phyloP scores from a whole-genome alignment of 441 rosid species.

The Populus hybrid region DNA sequence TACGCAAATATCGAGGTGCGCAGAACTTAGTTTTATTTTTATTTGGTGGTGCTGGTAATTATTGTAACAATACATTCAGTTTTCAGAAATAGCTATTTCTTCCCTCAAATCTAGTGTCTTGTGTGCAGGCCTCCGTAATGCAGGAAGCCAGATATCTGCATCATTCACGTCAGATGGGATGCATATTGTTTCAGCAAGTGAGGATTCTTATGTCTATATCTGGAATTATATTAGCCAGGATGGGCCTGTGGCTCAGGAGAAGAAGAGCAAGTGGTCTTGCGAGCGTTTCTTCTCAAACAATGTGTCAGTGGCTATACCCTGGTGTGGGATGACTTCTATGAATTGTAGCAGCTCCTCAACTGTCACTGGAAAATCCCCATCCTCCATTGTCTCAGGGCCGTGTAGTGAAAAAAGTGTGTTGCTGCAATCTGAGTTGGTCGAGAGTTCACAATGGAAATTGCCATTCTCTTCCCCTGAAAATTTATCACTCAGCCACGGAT shows the following conservation, averaged over 20 bases:
- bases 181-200: slow-evolving; percentile 74
- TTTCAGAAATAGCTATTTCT: not conserved
- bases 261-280: slow-evolving; percentile 44
- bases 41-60: not conserved
- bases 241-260: slow-evolving; percentile 30
- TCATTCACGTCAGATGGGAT: slow-evolving; percentile 71
- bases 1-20: slow-evolving; percentile 54
- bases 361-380: slow-evolving; percentile 12
- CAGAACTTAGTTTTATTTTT: not conserved
- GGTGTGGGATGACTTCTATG: slow-evolving; percentile 57
- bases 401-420: slow-evolving; percentile 11
- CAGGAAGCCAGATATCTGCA: slow-evolving; percentile 67
- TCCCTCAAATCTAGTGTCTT: not conserved
- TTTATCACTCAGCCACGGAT: slow-evolving; percentile 52
- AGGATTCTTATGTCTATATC: slow-evolving; percentile 61
- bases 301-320: slow-evolving; percentile 76
- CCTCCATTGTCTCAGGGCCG: slow-evolving; percentile 2
- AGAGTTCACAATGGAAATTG: slow-evolving; percentile 28
- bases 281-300: slow-evolving; percentile 68
- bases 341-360: slow-evolving; percentile 11
- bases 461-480: slow-evolving; percentile 33
- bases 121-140: slow-evolving; percentile 40
- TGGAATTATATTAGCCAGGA: slow-evolving; percentile 55
- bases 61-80: not conserved
- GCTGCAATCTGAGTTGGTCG: slow-evolving; percentile 18